Base-by-base conservation (phyloP, 495 filamentous ascomycete genomes). In the Trichoderma orchidacearum region DNA sequence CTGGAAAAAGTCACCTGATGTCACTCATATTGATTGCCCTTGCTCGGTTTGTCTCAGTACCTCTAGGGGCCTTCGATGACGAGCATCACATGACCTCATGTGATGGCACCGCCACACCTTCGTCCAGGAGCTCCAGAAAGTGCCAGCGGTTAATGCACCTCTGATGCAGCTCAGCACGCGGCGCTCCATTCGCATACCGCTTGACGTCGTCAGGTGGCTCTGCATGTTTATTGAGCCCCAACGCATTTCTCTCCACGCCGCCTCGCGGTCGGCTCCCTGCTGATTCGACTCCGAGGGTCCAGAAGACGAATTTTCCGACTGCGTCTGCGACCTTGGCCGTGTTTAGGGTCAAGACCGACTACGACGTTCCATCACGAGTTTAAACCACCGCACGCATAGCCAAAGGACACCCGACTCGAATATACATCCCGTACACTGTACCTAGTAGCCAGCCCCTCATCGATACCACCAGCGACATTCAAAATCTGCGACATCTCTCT, bases 121-220 rank as follows among this genome's bases (percentile, higher is more conserved):
- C 8, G 41, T 23, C 32, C 32, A 35, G n/a, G 11, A 48, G 41
- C 41, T 25, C 41, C 15, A 7, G 11, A 3, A n/a, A n/a, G n/a
- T n/a, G 3, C 21, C 36, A 45, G 17, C 17, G 36, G 7, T 4
- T 45, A 25, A 48, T 48, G 41, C 41, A 48, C 41, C 41, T 48
- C 41, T 48, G 18, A 23, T 48, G 41, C 41, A 48, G 21, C 41
- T 48, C 41, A 27, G 41, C 41, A 17, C 41, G 41, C 41, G 41
- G 21, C 27, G 41, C 41, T 48, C 41, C 41, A 48, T 48, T 48
- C 41, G 41, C 41, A 48, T 48, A 48, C 41, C 41, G 41, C 41
- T 48, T 48, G 41, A 48, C 41, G 41, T 48, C 41, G 41, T 48
- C 41, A 48, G 41, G 41, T 48, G 41, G 41, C 41, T 48, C 41